A percentile compares a stretch with the other conserved stretches of the same genome.
Evolutionary conservation across 495 filamentous ascomycete genomes (phyloP).

Genomic region (Glutinoglossum americanum): DNA sequence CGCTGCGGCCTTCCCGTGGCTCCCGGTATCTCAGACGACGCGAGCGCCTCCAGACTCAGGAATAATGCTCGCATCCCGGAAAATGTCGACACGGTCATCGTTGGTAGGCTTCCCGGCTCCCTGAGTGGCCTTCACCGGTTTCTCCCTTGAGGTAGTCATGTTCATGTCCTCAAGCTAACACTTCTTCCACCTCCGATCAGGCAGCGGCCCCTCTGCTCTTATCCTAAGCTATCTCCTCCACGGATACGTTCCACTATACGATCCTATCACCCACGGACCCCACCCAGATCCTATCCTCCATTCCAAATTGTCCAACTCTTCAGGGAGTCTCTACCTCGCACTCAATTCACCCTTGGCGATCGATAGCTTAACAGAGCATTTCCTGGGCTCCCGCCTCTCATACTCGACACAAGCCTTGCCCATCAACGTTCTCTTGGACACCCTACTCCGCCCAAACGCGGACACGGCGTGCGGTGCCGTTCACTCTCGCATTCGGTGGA

Average conservation of each 20-base stretch:
- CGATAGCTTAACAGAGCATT: conserved; percentile 33
- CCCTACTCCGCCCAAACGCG: conserved; percentile 39
- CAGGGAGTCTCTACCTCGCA: conserved; percentile 10
- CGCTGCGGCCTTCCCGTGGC: no score
- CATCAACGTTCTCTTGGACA: conserved; percentile 41
- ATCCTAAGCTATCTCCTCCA: conserved; percentile 48
- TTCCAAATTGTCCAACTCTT: conserved; percentile 28
- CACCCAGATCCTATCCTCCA: conserved; percentile 42
- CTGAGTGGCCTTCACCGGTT: neutral
- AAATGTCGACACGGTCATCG: conserved; percentile 20
- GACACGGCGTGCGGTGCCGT: conserved; percentile 31
- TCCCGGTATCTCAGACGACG: no score
- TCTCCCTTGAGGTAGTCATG: neutral
- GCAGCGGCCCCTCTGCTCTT: conserved; percentile 45
- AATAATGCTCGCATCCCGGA: neutral
- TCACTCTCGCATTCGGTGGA: conserved; percentile 34
- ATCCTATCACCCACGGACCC: conserved; percentile 15
- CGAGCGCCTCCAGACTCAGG: neutral
- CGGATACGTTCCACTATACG: conserved; percentile 39
- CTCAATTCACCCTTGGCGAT: conserved; percentile 14
- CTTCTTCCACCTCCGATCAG: conserved; percentile 11
- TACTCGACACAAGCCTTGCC: conserved; percentile 47
- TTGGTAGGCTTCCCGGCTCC: conserved; percentile 10
- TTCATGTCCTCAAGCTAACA: neutral
- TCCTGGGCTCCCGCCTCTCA: conserved; percentile 32